Evolutionary conservation across 495 filamentous ascomycete genomes (phyloP), one percentile per base, ranked within the genome.

Genomic region (Podospora pseudoanserina): DNA sequence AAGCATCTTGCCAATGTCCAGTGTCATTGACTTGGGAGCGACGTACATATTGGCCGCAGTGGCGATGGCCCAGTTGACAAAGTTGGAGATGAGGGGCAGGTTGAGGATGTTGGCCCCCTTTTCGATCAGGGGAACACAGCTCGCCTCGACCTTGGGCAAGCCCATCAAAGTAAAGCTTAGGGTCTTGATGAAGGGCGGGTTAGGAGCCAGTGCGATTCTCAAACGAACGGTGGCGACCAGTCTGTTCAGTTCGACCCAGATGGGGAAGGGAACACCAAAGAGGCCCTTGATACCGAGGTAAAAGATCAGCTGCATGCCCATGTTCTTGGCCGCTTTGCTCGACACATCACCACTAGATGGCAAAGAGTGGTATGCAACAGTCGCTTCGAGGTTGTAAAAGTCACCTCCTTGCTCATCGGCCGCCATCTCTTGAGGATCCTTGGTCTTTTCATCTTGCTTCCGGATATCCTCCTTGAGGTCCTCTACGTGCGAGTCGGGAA

Each of bases 101-200:
- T 98, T 97, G 6, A 98, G 81, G 55, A 97, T 88, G 72, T 98
- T 98, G 70, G 96, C 90, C 16, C 93, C 93, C 63, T 87, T 89
- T 75, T 92, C 86, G 4, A 97, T 70, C 90, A 98, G 93, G 1
- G 94, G 94, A 27, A 95, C 87, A 76, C 94, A 97, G n/a, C 91
- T 90, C 13, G 94, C 94, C 70, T 88, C 84, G 4, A 98, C 90
- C 75, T 97, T 92, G 5, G 94, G 94, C 13, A 94, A 79, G 5
- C 94, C 94, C 86, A 97, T 97, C 23, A 98, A 83, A 2, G 92
- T 98, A 74, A 97, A 94, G 2, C 93, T 97, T 63, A 97, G 80
- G 19, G 91, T 91, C 76, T 97, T 97, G 66, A 96, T 78, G 79
- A 97, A 98, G 0, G 94, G 94, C 11, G 94, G 87, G 72, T 97